These are phyloP conservation scores for Fraxinus xanthoxyloides DNA, from an alignment of 305 asterid genomes.

Conservation along the genomic window DNA sequence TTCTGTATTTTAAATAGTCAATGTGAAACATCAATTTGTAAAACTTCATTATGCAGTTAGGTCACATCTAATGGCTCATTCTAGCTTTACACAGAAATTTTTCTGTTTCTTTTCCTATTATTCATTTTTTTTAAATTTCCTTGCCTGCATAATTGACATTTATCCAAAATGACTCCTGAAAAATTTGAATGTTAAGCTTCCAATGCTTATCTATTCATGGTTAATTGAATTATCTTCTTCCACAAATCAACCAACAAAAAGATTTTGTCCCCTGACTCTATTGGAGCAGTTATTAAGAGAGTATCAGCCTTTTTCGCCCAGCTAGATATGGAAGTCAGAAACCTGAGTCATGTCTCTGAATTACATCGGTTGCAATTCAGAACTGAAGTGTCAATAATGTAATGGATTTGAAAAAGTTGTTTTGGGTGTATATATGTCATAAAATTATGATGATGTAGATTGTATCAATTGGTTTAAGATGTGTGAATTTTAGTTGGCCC, in stretches of 20 bases:
- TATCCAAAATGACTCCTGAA: background rate
- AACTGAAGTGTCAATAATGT: background rate
- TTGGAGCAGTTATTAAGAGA: conserved; percentile 11
- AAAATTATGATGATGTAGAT: background rate
- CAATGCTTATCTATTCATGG: background rate
- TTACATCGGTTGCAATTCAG: background rate
- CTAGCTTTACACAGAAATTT: conserved; percentile 10
- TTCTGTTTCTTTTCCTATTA: background rate
- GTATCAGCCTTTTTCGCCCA: background rate
- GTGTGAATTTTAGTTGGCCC: background rate
- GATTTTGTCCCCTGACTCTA: background rate
- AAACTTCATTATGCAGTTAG: background rate
- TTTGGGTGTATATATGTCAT: background rate
- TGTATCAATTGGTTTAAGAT: background rate
- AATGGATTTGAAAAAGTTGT: conserved; percentile 6
- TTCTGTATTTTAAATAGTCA: conserved; percentile 10
- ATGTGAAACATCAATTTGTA: background rate
- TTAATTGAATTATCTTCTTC: background rate
- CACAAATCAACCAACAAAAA: background rate
- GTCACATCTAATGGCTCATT: background rate
- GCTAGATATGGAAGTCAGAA: background rate
- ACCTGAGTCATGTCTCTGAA: background rate
- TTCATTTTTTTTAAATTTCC: background rate
- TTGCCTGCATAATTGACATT: background rate
- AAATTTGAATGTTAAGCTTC: background rate